Evolutionary conservation across 768 basidiomycete genomes (phyloP), one percentile per base, ranked within the genome.

Genomic region (Hericium rajendrae): DNA sequence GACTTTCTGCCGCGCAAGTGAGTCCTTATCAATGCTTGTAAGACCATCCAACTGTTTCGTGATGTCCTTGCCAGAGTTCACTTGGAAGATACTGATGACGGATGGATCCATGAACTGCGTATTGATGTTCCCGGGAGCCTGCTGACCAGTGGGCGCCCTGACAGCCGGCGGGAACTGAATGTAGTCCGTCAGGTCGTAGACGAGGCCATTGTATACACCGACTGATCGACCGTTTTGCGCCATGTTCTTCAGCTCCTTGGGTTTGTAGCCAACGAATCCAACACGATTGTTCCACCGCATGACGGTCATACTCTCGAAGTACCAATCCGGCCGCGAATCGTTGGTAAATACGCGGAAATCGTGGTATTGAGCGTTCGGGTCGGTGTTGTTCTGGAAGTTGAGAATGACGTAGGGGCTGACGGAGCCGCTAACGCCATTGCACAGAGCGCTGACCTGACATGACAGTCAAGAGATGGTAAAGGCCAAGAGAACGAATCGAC

Each of bases 321-420:
- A 99, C 97, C 97, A 99, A 67, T 99, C 97, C 0, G 97, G 95
- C 9, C 97, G 83, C 0, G 88, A 86, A 66, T 98, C 95, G 58
- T 85, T 88, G 38, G 85, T 87, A 67, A 77, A 85, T 0, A 85
- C 86, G 16, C 95, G 88, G 82, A 99, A 99, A 68, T 99, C 95
- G 69, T 98, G 97, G 69, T 98, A 99, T 64, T 83, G 76, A 0
- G 87, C 76, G 65, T 94, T 88, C 16, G 73, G 66, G 60, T 90
- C 86, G 20, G 86, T 82, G 66, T 80, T 79, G 73, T 98, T 99
- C 62, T 76, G 76, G 6, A 88, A 80, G 64, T 84, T 81, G 60
- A 95, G 76, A 1, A 79, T 77, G 20, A 99, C 83, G 69, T 86
- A 99, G 10, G 71, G 71, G 63, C 83, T 91, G 65, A 99, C 83